Evolutionary conservation across 2,329 filamentous ascomycete species (phyloP), one percentile per base, ranked within the genome.

Genomic region (Fusarium compactum): DNA sequence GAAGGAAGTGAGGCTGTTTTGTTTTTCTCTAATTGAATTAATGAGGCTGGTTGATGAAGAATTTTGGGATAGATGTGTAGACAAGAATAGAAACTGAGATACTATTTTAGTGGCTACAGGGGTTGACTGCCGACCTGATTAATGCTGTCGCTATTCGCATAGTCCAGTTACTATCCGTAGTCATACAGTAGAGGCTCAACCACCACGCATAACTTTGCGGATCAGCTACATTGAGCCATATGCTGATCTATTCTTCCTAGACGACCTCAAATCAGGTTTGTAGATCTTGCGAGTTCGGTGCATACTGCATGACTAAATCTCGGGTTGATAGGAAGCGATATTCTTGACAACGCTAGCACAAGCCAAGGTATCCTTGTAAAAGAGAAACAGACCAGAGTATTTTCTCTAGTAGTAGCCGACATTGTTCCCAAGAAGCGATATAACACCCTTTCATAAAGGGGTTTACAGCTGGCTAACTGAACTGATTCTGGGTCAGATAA

Each of bases 1-100:
- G 58, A 69, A 70, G 24, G 25, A 44, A 57, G 24, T 38, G 54
- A 57, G 38, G 51, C 41, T 48, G 54, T 65, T 58, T 25, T 52
- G 43, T 24, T 16, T 63, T 16, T 58, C 40, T 30, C 27, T 58
- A 43, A 12, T 7, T 12, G 27, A 50, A 18, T 18, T 32, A 24
- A 38, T 51, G 24, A 34, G 22, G 47, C 47, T 25, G 16, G 30
- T 34, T 34, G 20, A 8, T 32, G 30, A 51, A 34, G 5, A 34
- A 15, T 14, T 18, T 22, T 32, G 16, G n/a, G 9, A 30, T n/a
- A 14, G 18, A 25, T 22, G n/a, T n/a, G 9, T 9, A 32, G 46
- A 32, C 27, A 7, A 32, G 7, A 24, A 22, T 20, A 50, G 32
- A 38, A 18, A 18, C 9, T 6, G 20, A 7, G 9, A 15, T 44